phyloP scores from a whole-genome alignment of 768 basidiomycete species.

The Chlorophyllum brunneum region DNA sequence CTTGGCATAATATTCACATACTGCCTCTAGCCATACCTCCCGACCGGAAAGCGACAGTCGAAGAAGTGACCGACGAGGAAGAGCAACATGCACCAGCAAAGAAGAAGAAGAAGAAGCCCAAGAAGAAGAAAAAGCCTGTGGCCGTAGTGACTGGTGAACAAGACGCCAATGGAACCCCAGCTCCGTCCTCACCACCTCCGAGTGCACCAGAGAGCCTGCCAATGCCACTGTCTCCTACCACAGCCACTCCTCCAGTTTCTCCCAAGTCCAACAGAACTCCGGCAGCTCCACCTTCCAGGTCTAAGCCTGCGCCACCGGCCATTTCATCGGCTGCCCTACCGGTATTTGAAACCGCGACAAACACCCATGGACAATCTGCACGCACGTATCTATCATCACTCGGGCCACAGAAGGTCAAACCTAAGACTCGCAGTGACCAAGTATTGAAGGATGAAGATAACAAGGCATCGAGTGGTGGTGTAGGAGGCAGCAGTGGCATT shows the following conservation, averaged over 20 bases:
- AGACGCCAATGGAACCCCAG: constrained; percentile 17
- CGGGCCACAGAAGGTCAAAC: constrained; percentile 53
- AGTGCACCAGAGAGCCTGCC: constrained; percentile 5
- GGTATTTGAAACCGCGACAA: constrained; percentile 39
- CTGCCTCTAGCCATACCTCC: constrained; percentile 19
- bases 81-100: constrained; percentile 26
- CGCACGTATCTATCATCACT: constrained; percentile 59
- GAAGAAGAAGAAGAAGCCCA: constrained; percentile 75
- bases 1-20: background rate
- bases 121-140: constrained; percentile 70
- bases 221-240: background rate
- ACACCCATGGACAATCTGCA: constrained; percentile 58
- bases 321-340: constrained; percentile 31
- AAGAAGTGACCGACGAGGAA: constrained; percentile 75
- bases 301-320: constrained; percentile 20
- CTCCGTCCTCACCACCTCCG: constrained; percentile 18
- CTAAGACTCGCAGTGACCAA: constrained; percentile 66
- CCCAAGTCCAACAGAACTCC: constrained; percentile 15
- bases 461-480: background rate
- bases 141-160: constrained; percentile 21
- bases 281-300: constrained; percentile 12
- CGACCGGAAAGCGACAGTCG: constrained; percentile 51
- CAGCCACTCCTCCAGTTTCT: constrained; percentile 12
- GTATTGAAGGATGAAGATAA: constrained; percentile 39
- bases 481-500: constrained; percentile 33